Percentiles rank a stretch among this genome's conserved stretches.
These are phyloP conservation scores for Ambrosia trifida DNA, from an alignment of 129 eudicot genomes.

Conservation along the genomic window DNA sequence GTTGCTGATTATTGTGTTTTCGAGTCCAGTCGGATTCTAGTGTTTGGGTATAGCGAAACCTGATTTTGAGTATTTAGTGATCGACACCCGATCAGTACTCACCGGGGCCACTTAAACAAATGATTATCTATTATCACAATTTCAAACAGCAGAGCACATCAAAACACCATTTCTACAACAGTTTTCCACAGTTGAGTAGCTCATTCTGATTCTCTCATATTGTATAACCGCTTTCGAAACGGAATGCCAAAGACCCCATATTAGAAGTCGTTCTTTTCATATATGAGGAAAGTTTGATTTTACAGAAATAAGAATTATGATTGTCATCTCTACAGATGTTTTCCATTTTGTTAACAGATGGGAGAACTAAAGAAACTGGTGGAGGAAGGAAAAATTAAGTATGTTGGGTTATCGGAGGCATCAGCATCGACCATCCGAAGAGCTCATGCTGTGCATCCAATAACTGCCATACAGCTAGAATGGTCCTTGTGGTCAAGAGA, in stretches of 20 bases:
- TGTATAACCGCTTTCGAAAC: too few species aligned
- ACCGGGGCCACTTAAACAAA: too few species aligned
- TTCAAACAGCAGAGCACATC: not conserved
- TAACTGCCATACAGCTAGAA: slow-evolving; percentile 67
- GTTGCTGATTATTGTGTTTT: too few species aligned
- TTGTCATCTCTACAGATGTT: not conserved
- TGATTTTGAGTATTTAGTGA: not conserved
- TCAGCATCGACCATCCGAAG: slow-evolving; percentile 69
- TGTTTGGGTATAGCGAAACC: not conserved
- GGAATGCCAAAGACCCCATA: not conserved
- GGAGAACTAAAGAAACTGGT: slow-evolving; percentile 65
- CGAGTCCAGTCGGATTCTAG: not conserved
- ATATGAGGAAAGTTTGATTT: not conserved
- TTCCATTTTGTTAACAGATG: slow-evolving; percentile 33
- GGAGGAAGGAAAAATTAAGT: slow-evolving; percentile 67
- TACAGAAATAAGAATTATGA: not conserved
- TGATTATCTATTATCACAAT: too few species aligned
- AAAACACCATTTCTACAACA: not conserved
- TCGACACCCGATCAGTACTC: not conserved
- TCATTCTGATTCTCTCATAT: not conserved
- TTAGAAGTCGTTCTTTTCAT: not conserved
- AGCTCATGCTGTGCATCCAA: slow-evolving; percentile 73
- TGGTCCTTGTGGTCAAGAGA: slow-evolving; percentile 79
- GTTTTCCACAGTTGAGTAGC: not conserved
- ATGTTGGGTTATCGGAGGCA: slow-evolving; percentile 67